These are phyloP conservation scores for Neocucurbitaria cava DNA, from an alignment of 2,329 filamentous ascomycete species.

Conservation along the genomic window DNA sequence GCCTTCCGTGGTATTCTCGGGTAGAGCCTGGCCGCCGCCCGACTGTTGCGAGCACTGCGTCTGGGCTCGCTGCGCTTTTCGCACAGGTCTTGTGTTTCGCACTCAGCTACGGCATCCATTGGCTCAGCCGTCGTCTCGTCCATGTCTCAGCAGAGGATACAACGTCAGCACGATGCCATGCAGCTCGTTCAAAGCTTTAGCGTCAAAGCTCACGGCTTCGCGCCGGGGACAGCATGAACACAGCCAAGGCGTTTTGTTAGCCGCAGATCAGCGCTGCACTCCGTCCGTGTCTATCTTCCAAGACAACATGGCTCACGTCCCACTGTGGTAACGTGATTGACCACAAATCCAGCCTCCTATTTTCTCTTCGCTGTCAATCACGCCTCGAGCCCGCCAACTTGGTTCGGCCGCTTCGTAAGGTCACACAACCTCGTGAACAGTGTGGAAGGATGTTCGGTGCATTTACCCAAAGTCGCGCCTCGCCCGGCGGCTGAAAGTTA, in stretches of 20 bases:
- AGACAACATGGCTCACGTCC: neutral
- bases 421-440: conserved; percentile 15
- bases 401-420: conserved; percentile 21
- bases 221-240: conserved; percentile 25
- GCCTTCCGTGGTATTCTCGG: conserved; percentile 5
- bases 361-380: conserved; percentile 5
- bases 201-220: conserved; percentile 37
- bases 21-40: conserved; percentile 16
- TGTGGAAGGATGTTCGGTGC: conserved; percentile 18
- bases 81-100: conserved; percentile 24
- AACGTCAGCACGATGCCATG: conserved; percentile 37
- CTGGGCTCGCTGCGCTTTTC: conserved; percentile 8
- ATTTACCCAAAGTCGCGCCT: conserved; percentile 14
- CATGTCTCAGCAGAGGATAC: conserved; percentile 38
- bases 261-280: conserved; percentile 31
- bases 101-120: conserved; percentile 26
- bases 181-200: conserved; percentile 22
- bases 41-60: conserved; percentile 1
- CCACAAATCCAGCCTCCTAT: conserved; percentile 11
- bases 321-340: neutral
- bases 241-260: conserved; percentile 20
- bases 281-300: conserved; percentile 1
- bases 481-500: conserved; percentile 16
- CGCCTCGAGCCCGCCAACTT: conserved; percentile 11
- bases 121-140: conserved; percentile 38